These are phyloP conservation scores for Hygrophorus pudorinus DNA, from an alignment of 768 basidiomycete genomes.

Conservation along the genomic window DNA sequence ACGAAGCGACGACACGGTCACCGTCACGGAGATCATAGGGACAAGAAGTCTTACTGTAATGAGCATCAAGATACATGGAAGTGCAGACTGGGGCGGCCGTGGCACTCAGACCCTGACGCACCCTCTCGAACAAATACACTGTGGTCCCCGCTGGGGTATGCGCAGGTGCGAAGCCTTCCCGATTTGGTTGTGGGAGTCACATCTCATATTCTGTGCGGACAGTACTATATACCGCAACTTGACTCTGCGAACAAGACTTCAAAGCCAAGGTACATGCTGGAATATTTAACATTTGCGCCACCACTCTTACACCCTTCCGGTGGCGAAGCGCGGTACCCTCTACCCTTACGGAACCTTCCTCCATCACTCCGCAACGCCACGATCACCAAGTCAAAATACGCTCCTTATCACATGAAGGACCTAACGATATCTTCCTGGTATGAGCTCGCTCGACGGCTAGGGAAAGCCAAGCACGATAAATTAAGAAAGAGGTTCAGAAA, in stretches of 20 bases:
- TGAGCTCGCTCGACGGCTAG: constrained; percentile 52
- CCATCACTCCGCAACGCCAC: constrained; percentile 30
- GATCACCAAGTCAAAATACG: constrained; percentile 37
- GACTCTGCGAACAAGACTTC: constrained; percentile 34
- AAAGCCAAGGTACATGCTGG: constrained; percentile 59
- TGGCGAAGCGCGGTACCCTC: constrained; percentile 23
- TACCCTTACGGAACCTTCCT: constrained; percentile 50
- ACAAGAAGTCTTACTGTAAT: constrained; percentile 40
- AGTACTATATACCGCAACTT: constrained; percentile 63
- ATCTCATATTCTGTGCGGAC: constrained; percentile 10
- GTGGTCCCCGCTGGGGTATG: constrained; percentile 74
- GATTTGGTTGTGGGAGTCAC: constrained; percentile 8
- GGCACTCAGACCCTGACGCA: constrained; percentile 51
- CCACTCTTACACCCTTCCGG: constrained; percentile 34
- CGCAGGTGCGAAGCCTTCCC: constrained; percentile 50
- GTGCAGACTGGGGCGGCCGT: constrained; percentile 49
- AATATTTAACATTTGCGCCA: constrained; percentile 62
- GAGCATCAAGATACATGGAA: constrained; percentile 52
- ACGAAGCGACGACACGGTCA: constrained; percentile 39
- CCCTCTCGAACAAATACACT: constrained; percentile 64
- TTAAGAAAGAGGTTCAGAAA: constrained; percentile 55
- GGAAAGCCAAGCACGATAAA: constrained; percentile 37
- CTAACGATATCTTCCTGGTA: constrained; percentile 74
- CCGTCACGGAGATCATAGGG: constrained; percentile 33
- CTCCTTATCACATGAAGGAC: constrained; percentile 67